These are phyloP conservation scores for Gossypium australe DNA, from an alignment of 345 rosid species.

Conservation along the genomic window DNA sequence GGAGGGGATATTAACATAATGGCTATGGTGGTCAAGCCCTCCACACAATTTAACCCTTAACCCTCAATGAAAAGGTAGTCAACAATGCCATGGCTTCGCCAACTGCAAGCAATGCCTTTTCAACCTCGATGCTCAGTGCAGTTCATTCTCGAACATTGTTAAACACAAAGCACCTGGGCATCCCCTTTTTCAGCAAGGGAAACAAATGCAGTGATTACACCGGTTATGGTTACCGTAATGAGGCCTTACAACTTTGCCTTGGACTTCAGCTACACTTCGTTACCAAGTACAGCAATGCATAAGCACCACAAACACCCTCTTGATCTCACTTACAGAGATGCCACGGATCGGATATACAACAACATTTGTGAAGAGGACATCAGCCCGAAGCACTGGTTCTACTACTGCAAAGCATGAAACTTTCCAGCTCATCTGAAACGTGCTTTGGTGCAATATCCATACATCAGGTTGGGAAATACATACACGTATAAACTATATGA, in stretches of 20 bases:
- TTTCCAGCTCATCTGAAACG: background rate
- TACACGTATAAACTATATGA: no score
- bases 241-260: background rate
- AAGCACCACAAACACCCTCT: background rate
- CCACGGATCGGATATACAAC: background rate
- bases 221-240: background rate
- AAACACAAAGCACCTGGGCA: constrained; percentile 1
- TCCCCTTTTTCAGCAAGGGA: background rate
- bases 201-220: background rate
- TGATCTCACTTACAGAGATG: background rate
- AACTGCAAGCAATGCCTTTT: background rate
- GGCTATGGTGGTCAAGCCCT: background rate
- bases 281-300: background rate
- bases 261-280: background rate
- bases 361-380: background rate
- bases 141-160: background rate
- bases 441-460: background rate
- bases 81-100: constrained; percentile 1
- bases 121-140: constrained; percentile 10
- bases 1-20: no score
- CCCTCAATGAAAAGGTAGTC: background rate
- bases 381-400: background rate
- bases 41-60: background rate
- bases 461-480: background rate
- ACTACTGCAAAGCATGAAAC: background rate